Conservation (phyloP, 306 rosid species). For the Myrica gale region DNA sequence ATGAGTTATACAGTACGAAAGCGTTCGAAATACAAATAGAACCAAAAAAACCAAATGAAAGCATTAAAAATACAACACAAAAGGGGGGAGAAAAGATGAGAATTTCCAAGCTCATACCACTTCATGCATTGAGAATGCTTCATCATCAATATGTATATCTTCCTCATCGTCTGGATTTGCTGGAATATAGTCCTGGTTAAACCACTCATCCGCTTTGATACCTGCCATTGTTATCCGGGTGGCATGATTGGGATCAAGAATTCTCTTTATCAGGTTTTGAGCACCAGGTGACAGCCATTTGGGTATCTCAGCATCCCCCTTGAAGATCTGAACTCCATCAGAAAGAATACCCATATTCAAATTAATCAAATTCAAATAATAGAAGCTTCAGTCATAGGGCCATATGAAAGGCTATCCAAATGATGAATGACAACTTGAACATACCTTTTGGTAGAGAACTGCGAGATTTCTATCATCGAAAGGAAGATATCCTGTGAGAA, state of each 20-base stretch:
- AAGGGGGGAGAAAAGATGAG: neutral
- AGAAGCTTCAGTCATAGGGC: neutral
- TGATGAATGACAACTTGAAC: neutral
- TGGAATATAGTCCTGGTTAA: slow-evolving; percentile 60
- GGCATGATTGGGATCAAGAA: slow-evolving; percentile 78
- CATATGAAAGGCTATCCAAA: slow-evolving; percentile 8
- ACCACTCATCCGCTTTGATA: slow-evolving; percentile 85
- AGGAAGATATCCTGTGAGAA: slow-evolving; percentile 78
- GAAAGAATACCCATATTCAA: neutral
- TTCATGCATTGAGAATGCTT: slow-evolving; percentile 54
- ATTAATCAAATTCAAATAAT: neutral
- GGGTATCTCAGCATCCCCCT: slow-evolving; percentile 68
- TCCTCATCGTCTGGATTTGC: slow-evolving; percentile 66
- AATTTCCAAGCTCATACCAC: slow-evolving; percentile 37
- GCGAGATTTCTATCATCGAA: slow-evolving; percentile 90
- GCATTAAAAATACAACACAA: neutral
- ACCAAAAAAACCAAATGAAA: too few relatives aligned
- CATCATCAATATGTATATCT: slow-evolving; percentile 34
- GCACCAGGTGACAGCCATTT: slow-evolving; percentile 76
- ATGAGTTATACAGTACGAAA: slow-evolving; percentile 17
- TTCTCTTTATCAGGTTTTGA: slow-evolving; percentile 57
- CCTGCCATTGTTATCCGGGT: slow-evolving; percentile 58
- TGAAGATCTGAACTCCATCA: slow-evolving; percentile 55
- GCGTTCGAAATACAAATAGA: neutral
- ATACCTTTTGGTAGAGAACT: slow-evolving; percentile 89